Percentiles rank a stretch among this genome's conserved stretches.
Conservation (phyloP, 768 basidiomycete species). For the Calocybe indica region DNA sequence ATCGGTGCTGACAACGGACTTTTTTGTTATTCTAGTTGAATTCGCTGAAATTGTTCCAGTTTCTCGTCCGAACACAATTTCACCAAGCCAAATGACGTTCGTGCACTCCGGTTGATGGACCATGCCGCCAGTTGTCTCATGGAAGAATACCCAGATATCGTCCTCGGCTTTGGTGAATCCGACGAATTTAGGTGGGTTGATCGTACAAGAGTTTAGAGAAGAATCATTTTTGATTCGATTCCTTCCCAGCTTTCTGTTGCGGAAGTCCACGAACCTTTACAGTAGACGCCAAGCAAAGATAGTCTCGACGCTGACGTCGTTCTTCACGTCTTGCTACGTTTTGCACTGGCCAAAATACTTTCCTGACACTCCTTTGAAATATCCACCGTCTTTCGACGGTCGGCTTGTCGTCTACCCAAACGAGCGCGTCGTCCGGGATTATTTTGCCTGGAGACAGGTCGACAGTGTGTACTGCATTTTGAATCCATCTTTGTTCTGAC, state of each 20-base stretch:
- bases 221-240: neutral
- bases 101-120: slow-evolving; percentile 90
- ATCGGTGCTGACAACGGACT: slow-evolving; percentile 48
- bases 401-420: slow-evolving; percentile 80
- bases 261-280: slow-evolving; percentile 69
- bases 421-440: slow-evolving; percentile 72
- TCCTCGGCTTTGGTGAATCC: slow-evolving; percentile 91
- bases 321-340: slow-evolving; percentile 89
- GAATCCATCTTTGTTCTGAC: neutral
- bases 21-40: neutral
- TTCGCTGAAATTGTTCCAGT: slow-evolving; percentile 29
- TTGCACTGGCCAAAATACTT: slow-evolving; percentile 82
- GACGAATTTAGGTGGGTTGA: slow-evolving; percentile 85
- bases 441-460: slow-evolving; percentile 93
- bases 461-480: slow-evolving; percentile 61
- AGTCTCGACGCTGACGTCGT: slow-evolving; percentile 71
- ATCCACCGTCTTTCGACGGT: slow-evolving; percentile 92
- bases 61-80: slow-evolving; percentile 84
- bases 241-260: slow-evolving; percentile 72
- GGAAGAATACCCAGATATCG: slow-evolving; percentile 76
- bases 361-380: slow-evolving; percentile 61
- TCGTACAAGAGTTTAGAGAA: neutral
- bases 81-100: slow-evolving; percentile 85
- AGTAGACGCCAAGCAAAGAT: slow-evolving; percentile 88
- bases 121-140: slow-evolving; percentile 78